Evolutionary conservation across 805 yeast species (phyloP).

Genomic region (Clavispora phyllophila): DNA sequence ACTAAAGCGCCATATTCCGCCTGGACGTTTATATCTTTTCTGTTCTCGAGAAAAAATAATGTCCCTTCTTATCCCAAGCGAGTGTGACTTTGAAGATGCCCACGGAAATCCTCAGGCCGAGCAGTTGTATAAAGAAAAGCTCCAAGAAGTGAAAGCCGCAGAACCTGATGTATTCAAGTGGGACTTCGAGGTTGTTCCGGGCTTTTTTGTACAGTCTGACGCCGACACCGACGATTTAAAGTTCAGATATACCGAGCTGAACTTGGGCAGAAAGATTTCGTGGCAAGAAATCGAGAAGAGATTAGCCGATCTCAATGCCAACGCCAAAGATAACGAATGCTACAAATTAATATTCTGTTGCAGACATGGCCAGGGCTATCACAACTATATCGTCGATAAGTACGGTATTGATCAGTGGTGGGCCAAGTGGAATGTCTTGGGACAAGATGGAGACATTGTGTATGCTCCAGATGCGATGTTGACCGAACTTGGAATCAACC

Average conservation of each 20-base stretch:
- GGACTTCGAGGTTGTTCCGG: conserved; percentile 44
- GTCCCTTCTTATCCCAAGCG: conserved; percentile 22
- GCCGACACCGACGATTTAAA: conserved; percentile 38
- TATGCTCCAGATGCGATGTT: conserved; percentile 62
- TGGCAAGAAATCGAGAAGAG: conserved; percentile 37
- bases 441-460: conserved; percentile 49
- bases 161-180: conserved; percentile 21
- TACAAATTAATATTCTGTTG: conserved; percentile 52
- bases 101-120: conserved; percentile 13
- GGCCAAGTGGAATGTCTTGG: conserved; percentile 44
- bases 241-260: conserved; percentile 39
- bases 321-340: conserved; percentile 30
- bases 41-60: not conserved
- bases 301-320: conserved; percentile 30
- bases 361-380: conserved; percentile 70
- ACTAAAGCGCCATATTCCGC: not conserved
- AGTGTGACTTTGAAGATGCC: conserved; percentile 23
- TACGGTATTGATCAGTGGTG: conserved; percentile 60
- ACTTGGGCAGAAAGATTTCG: conserved; percentile 39
- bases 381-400: conserved; percentile 49
- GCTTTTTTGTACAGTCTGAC: conserved; percentile 47
- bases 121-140: conserved; percentile 5
- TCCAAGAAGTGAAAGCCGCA: not conserved
- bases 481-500: conserved; percentile 50
- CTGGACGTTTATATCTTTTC: not conserved